Evolutionary conservation across 345 rosid species (phyloP).

Genomic region (Gossypioides kirkii): DNA sequence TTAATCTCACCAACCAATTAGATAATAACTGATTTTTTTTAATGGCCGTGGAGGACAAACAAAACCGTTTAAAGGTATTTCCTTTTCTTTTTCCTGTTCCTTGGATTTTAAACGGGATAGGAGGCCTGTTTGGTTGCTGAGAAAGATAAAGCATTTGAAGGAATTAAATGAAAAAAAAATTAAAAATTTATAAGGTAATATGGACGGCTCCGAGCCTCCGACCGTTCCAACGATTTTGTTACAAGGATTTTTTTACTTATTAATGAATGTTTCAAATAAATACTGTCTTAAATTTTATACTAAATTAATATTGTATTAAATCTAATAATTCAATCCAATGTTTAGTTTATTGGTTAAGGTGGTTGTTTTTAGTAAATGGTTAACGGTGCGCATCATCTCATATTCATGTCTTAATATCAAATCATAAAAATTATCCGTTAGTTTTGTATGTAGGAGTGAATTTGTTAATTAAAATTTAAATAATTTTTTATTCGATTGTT

Average conservation of each 20-base stretch:
- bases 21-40: background rate
- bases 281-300: too few relatives aligned
- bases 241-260: background rate
- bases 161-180: background rate
- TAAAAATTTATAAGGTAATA: background rate
- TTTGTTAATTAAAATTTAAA: too few relatives aligned
- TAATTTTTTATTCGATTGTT: too few relatives aligned
- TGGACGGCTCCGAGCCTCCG: background rate
- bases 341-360: too few relatives aligned
- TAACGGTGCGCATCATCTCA: accelerated
- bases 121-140: constrained; percentile 7
- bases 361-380: too few relatives aligned
- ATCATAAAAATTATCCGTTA: too few relatives aligned
- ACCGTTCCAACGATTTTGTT: background rate
- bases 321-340: too few relatives aligned
- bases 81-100: background rate
- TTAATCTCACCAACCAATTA: constrained; percentile 11
- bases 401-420: too few relatives aligned
- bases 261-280: background rate
- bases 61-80: background rate
- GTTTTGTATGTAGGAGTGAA: too few relatives aligned
- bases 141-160: background rate
- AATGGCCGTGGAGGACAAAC: background rate
- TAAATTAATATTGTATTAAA: too few relatives aligned
- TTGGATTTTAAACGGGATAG: background rate